Base-by-base conservation (phyloP, 2,329 filamentous ascomycete genomes). In the Colletotrichum kahawae region DNA sequence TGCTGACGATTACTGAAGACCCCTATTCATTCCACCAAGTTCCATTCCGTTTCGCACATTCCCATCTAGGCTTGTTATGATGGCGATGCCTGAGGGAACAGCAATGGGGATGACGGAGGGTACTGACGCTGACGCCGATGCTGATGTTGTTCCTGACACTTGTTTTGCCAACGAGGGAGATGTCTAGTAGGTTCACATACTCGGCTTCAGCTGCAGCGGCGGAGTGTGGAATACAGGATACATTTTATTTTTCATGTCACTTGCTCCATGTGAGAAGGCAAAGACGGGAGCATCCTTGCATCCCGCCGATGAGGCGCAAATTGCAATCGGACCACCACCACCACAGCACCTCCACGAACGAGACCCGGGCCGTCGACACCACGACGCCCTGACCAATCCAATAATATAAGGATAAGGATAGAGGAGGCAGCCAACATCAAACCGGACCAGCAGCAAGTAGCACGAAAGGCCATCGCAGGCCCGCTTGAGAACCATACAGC, bases 1-100 rank as follows among this genome's bases (percentile, higher is more conserved):
- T 62, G 68, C 62, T 75, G 38, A 71, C 72, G 68, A 75, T 75
- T 75, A 68, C 68, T 75, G 43, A 67, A 75, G 72, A 75, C 43
- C 43, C n/a, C 43, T 48, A 9, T 21, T 48, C 43, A 48, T 48
- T 48, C 43, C 43, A 21, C 18, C 43, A 5, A 48, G n/a, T 48
- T 21, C 43, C 43, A 48, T 13, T 48, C 43, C 38, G 10, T 38
- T 54, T 24, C 34, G n/a, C 43, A 48, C 62, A 62, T 54, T 59
- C 57, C 36, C 31, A 31, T 74, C 36, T 18, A 18, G 34, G 29
- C 31, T 71, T 24, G 13, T 56, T 18, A 31, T 68, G 38, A 59
- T 33, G 60, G n/a, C 59, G 18, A 16, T 21, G 48, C 34, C 57
- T 9, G 34, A 56, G 38, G 43, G 14, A 64, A 38, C n/a, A 57